Evolutionary conservation across 805 yeast genomes (phyloP).

Genomic region (Priceomyces carsonii): DNA sequence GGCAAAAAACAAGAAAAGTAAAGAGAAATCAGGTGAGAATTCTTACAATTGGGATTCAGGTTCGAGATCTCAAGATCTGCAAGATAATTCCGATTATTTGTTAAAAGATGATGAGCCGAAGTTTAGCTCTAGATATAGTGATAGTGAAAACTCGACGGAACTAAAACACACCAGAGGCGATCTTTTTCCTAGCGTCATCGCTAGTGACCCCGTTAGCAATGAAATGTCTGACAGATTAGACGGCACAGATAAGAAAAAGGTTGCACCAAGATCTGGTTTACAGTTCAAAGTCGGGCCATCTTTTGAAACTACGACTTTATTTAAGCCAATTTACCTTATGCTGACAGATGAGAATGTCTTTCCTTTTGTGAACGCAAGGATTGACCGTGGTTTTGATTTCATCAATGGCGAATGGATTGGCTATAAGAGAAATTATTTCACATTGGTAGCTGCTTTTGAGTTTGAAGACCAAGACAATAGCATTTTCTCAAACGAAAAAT

Average conservation of each 20-base stretch:
- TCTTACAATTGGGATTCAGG: conserved; percentile 1
- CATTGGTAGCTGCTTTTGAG: conserved; percentile 57
- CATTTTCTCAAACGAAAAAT: conserved; percentile 30
- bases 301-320: conserved; percentile 38
- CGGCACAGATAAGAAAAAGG: conserved; percentile 32
- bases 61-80: conserved; percentile 1
- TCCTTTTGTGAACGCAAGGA: conserved; percentile 52
- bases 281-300: conserved; percentile 71
- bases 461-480: conserved; percentile 30
- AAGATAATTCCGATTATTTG: not conserved
- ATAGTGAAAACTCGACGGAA: too few relatives aligned
- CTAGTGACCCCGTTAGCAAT: too few relatives aligned
- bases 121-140: not conserved
- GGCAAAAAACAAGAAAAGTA: conserved; percentile 1
- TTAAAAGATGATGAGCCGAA: not conserved
- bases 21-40: not conserved
- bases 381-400: conserved; percentile 64
- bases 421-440: conserved; percentile 68
- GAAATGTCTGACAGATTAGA: too few relatives aligned
- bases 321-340: conserved; percentile 24
- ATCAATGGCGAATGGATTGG: conserved; percentile 62
- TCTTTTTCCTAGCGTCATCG: too few relatives aligned
- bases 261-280: conserved; percentile 66
- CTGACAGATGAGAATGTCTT: conserved; percentile 25
- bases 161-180: too few relatives aligned